Evolutionary conservation across 2,329 filamentous ascomycete species (phyloP).

Genomic region (Aspergillus pseudoglaucus): DNA sequence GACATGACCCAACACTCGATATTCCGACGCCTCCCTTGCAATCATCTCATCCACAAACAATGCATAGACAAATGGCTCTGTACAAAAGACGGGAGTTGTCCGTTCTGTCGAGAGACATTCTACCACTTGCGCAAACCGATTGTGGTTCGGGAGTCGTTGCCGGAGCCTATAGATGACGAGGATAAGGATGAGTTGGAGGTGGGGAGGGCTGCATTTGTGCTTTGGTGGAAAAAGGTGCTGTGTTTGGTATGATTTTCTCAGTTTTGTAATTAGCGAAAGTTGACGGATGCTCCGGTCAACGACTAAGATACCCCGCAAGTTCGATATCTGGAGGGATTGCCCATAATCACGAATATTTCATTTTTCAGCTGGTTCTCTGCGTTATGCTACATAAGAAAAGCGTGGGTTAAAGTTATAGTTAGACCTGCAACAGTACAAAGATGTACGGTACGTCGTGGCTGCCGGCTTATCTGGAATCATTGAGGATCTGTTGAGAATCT

Average conservation of each 20-base stretch:
- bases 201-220: background rate
- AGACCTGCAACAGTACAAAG: too few relatives aligned
- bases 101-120: background rate
- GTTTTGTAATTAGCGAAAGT: too few relatives aligned
- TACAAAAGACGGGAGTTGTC: background rate
- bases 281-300: too few relatives aligned
- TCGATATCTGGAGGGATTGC: too few relatives aligned
- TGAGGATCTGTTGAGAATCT: too few relatives aligned
- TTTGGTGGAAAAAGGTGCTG: background rate
- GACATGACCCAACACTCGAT: background rate
- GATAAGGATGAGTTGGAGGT: background rate
- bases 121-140: background rate
- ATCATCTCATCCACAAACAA: background rate
- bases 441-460: too few relatives aligned
- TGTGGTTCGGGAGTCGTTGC: background rate
- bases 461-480: too few relatives aligned
- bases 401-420: too few relatives aligned
- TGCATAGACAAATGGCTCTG: background rate
- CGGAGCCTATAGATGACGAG: background rate
- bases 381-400: too few relatives aligned
- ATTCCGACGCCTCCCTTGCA: background rate
- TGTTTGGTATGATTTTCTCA: background rate
- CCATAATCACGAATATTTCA: too few relatives aligned
- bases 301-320: too few relatives aligned
- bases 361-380: too few relatives aligned